A percentile compares a stretch with the other conserved stretches of the same genome.
Evolutionary conservation across 129 eudicot species (phyloP).

Genomic region (sunflower (Helianthus annuus)): DNA sequence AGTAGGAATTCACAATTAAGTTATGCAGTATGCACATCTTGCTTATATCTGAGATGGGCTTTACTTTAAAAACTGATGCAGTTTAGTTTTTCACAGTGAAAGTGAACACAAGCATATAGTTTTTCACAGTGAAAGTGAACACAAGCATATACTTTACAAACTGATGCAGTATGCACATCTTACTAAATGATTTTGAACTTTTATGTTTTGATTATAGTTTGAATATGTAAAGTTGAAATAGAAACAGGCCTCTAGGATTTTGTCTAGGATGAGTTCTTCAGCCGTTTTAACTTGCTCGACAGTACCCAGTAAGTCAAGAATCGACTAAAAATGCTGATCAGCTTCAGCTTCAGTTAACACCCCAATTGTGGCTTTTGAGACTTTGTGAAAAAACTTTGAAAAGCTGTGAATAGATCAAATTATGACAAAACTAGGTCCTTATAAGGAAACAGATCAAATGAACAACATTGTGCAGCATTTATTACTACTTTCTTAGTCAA

Average conservation of each 20-base stretch:
- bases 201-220: too few species aligned
- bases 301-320: conserved; percentile 32
- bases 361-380: conserved; percentile 27
- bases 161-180: too few species aligned
- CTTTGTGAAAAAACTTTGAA: conserved; percentile 4
- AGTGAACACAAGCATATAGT: too few species aligned
- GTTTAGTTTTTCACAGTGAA: too few species aligned
- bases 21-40: too few species aligned
- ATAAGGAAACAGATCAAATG: neutral
- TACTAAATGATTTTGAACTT: too few species aligned
- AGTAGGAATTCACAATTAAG: too few species aligned
- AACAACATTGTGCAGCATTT: conserved; percentile 2
- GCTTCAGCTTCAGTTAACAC: conserved; percentile 19
- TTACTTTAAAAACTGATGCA: too few species aligned
- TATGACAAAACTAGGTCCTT: neutral
- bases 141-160: too few species aligned
- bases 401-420: conserved; percentile 22
- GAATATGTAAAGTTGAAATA: neutral
- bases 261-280: conserved; percentile 33
- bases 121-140: too few species aligned
- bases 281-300: conserved; percentile 30
- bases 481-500: neutral
- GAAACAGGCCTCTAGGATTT: conserved; percentile 16
- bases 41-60: too few species aligned
- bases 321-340: neutral